Percentiles rank a stretch among this genome's conserved stretches.
Evolutionary conservation across 208 protist genomes (phyloP).

Genomic region (Leishmania braziliensis): DNA sequence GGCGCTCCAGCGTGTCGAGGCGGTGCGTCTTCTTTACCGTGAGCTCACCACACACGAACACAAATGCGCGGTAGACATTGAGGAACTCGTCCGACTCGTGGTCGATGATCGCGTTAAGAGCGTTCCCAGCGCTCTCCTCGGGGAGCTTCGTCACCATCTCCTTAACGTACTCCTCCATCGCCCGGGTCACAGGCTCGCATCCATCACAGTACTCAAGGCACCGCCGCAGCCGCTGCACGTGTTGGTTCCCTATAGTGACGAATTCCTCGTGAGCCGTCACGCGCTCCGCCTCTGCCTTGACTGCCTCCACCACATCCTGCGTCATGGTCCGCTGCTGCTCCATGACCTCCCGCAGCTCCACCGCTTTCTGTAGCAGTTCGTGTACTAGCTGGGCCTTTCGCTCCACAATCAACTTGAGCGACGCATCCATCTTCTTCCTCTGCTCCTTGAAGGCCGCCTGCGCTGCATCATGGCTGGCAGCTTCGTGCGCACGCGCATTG

Average conservation of each 20-base stretch:
- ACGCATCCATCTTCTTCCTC: conserved; percentile 31
- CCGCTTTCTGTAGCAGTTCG: conserved; percentile 63
- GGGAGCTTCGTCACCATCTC: conserved; percentile 63
- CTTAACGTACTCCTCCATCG: conserved; percentile 61
- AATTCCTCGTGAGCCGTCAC: conserved; percentile 79
- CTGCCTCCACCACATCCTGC: conserved; percentile 44
- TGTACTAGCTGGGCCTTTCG: conserved; percentile 59
- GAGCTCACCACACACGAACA: conserved; percentile 71
- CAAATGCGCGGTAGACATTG: conserved; percentile 68
- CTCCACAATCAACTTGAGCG: conserved; percentile 44
- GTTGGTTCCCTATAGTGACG: conserved; percentile 64
- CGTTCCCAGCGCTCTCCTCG: conserved; percentile 43
- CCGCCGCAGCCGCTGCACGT: conserved; percentile 53
- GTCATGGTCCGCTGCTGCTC: conserved; percentile 60
- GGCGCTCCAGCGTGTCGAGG: conserved; percentile 84
- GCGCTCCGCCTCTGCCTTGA: conserved; percentile 60
- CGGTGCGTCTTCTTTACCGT: conserved; percentile 89
- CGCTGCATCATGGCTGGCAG: conserved; percentile 41
- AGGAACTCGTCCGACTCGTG: conserved; percentile 57
- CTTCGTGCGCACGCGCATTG: conserved; percentile 48
- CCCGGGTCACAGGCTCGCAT: conserved; percentile 47
- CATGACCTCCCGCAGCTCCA: conserved; percentile 60
- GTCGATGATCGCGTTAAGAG: conserved; percentile 46
- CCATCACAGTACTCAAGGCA: conserved; percentile 68
- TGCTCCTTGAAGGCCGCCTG: conserved; percentile 35